A percentile compares a stretch with the other conserved stretches of the same genome.
phyloP scores from a whole-genome alignment of 2,329 filamentous ascomycete genomes.

The Malbranchea zuffiana region DNA sequence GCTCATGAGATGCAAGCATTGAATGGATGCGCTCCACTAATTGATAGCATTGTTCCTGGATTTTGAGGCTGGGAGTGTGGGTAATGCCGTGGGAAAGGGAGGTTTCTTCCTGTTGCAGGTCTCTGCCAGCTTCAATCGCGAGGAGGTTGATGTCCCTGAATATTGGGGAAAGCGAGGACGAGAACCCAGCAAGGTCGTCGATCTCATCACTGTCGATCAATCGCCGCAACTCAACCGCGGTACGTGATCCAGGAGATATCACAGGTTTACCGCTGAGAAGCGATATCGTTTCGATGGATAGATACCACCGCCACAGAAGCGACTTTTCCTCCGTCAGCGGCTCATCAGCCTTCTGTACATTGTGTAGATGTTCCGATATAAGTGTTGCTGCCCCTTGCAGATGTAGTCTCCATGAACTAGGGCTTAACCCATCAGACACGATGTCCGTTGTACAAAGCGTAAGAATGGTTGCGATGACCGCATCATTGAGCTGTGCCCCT shows the following conservation, averaged over 20 bases:
- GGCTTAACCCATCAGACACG: conserved; percentile 14
- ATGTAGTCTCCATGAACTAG: conserved; percentile 14
- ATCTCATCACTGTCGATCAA: conserved; percentile 13
- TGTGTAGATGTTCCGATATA: conserved; percentile 14
- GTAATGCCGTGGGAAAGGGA: neutral
- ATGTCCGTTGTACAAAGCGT: conserved; percentile 15
- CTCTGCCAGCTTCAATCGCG: conserved; percentile 10
- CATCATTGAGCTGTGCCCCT: conserved; percentile 8
- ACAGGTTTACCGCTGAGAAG: conserved; percentile 13
- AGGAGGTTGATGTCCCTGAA: conserved; percentile 14
- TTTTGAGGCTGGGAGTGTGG: conserved; percentile 5
- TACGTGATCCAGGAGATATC: conserved; percentile 11
- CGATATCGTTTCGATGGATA: conserved; percentile 15
- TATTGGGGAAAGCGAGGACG: conserved; percentile 12
- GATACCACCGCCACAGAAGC: conserved; percentile 16
- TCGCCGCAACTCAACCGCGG: conserved; percentile 8
- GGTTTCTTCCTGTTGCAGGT: neutral
- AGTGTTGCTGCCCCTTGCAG: conserved; percentile 15
- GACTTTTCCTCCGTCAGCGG: conserved; percentile 9
- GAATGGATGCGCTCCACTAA: conserved; percentile 12
- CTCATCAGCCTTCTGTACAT: neutral
- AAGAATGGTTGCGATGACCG: conserved; percentile 13
- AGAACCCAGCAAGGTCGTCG: conserved; percentile 15
- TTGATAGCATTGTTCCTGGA: conserved; percentile 11
- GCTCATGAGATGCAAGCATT: conserved; percentile 11